phyloP scores from a whole-genome alignment of 73 alveolate species.

The Paramecium tetraurelia region DNA sequence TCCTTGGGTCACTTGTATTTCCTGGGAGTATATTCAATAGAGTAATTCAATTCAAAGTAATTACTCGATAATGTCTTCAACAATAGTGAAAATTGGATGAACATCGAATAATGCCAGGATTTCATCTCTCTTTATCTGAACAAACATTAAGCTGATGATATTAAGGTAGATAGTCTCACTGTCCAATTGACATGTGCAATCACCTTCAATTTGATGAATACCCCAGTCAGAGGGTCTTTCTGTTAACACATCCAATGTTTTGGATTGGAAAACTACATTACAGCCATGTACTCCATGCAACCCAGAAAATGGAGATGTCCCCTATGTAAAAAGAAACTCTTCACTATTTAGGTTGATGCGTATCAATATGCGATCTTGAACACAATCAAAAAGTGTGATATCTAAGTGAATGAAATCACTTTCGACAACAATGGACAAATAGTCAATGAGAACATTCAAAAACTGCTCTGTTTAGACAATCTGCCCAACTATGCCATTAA shows the following conservation, averaged over 20 bases:
- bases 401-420: neutral
- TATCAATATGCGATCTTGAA: neutral
- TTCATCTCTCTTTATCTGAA: neutral
- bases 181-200: neutral
- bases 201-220: neutral
- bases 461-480: neutral
- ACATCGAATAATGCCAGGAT: neutral
- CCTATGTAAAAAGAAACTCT: conserved; percentile 42
- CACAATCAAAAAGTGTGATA: neutral
- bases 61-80: neutral
- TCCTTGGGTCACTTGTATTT: neutral
- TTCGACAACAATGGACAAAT: neutral
- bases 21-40: neutral
- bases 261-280: conserved; percentile 37
- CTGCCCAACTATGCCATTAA: neutral
- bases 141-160: neutral
- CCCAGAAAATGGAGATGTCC: conserved; percentile 65
- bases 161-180: neutral
- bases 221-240: conserved; percentile 32
- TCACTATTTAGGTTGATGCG: conserved; percentile 32
- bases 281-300: neutral
- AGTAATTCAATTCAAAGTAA: neutral
- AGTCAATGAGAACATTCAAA: neutral
- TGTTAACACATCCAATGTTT: conserved; percentile 31
- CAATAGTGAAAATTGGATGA: conserved; percentile 6